Evolutionary conservation across 768 basidiomycete genomes (phyloP), one percentile per base, ranked within the genome.

Genomic region (Auriscalpium orientale): DNA sequence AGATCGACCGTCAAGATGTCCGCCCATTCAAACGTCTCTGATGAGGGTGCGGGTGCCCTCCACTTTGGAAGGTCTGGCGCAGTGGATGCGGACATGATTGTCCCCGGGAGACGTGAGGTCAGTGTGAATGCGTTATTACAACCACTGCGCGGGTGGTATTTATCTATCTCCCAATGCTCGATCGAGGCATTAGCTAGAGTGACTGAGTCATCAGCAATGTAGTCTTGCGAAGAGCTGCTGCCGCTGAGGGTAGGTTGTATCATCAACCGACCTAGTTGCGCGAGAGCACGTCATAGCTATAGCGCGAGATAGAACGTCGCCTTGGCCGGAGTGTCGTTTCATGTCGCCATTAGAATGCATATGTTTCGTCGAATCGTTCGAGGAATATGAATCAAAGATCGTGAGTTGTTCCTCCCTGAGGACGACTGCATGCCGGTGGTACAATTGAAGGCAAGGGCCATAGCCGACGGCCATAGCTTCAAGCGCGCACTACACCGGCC

Each of bases 1-100:
- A 72, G 62, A 56, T 72, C 71, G 18, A 72, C 70, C 8, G 71
- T 71, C 54, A 71, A 62, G 36, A 72, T 70, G 48, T 71, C 66
- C 9, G 70, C 70, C 69, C 69, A 71, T 40, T 70, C 68, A 10
- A 71, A 43, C 13, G 40, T 43, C 15, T 43, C 15, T 13, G 40
- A 43, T 13, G 40, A 43, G 4, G 8, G 6, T 15, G 40, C 2
- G 13, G 40, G 40, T 15, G 40, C 40, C 13, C 15, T 43, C 40
- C 40, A 43, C 40, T 43, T 43, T 15, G 40, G 40, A 43, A 43
- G 40, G 4, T 43, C 40, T 13, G 18, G 15, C 13, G 18, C 40
- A 18, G 40, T 7, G 40, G 40, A 43, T 18, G 3, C 40, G 40
- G 40, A 13, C 40, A 43, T 43, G 40, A 15, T 43, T 2, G 28